Evolutionary conservation across 352 stramenopile genomes (phyloP), one percentile per base, ranked within the genome.

Genomic region (Phytophthora hibernalis): DNA sequence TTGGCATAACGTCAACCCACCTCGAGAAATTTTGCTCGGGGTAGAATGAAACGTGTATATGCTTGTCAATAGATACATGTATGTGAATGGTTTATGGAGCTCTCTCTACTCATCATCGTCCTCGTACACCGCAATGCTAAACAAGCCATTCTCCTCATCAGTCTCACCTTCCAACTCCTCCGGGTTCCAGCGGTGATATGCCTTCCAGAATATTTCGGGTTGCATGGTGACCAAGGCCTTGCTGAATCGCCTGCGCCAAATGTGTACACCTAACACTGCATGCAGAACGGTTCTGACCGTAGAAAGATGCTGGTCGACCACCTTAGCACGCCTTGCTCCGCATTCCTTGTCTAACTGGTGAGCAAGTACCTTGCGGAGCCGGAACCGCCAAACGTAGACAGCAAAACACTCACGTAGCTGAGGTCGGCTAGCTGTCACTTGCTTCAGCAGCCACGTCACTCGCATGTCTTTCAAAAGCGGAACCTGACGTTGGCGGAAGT

Each of bases 131-230:
- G 12, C 43, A 22, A 66, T 62, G 43, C 11, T 42, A 4, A 72
- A 54, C 15, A 75, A 58, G 13, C 13, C 33, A 20, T 37, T 58
- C n/a, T 51, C 13, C 30, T 76, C 68, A 15, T 76, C 56, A 20
- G 45, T 16, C 12, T 64, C 38, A 24, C 47, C 13, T 10, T 53
- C 51, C 10, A 45, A 6, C 18, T 76, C 68, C 24, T 68, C 47
- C 3, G 52, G 21, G 48, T 76, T 55, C 49, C 50, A 59, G 20
- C 55, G 62, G 13, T 30, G n/a, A 21, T 76, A 65, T 3, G 68
- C 50, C 8, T 51, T 72, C 68, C 68, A 76, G 55, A 51, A 76
- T 13, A 69, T 15, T n/a, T 72, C 55, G 21, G n/a, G 1, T 37
- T 65, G 15, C 33, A 60, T 48, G 1, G 1, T 15, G 18, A 49